These are phyloP conservation scores for Wickerhamiella australiensis DNA, from an alignment of 805 yeast genomes.

Conservation along the genomic window DNA sequence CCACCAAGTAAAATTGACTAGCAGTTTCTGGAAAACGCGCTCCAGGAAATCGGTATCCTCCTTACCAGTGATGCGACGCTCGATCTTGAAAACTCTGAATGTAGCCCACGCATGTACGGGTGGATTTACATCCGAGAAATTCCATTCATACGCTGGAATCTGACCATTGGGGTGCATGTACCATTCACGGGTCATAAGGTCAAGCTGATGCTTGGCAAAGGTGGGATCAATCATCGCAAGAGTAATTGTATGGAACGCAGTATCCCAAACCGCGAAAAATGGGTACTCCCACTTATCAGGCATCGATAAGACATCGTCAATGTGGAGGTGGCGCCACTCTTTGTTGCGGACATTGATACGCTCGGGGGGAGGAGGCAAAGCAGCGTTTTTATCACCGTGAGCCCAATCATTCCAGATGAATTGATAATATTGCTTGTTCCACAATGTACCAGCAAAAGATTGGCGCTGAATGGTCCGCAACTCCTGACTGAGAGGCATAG, in stretches of 20 bases:
- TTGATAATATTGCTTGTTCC: conserved; percentile 88
- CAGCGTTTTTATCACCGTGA: conserved; percentile 66
- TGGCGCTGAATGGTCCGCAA: conserved; percentile 78
- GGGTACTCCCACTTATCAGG: conserved; percentile 97
- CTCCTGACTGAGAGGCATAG: conserved; percentile 70
- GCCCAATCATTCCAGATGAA: conserved; percentile 80
- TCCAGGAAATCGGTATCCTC: conserved; percentile 77
- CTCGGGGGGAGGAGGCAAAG: conserved; percentile 65
- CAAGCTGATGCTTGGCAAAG: conserved; percentile 81
- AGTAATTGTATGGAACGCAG: conserved; percentile 90
- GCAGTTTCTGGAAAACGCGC: conserved; percentile 80
- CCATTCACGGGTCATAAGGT: conserved; percentile 83
- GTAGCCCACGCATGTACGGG: conserved; percentile 97
- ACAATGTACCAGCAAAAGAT: conserved; percentile 84
- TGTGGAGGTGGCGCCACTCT: conserved; percentile 81
- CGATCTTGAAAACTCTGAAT: conserved; percentile 75
- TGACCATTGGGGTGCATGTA: conserved; percentile 98
- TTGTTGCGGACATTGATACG: conserved; percentile 78
- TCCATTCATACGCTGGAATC: conserved; percentile 95
- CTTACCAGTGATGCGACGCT: conserved; percentile 69
- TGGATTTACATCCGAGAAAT: conserved; percentile 88
- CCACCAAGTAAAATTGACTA: conserved; percentile 95
- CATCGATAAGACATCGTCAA: conserved; percentile 74
- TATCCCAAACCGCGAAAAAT: conserved; percentile 94
- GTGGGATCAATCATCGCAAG: conserved; percentile 87